Evolutionary conservation across 108 stramenopile genomes (phyloP).

Genomic region (Mediolabrus comicus): DNA sequence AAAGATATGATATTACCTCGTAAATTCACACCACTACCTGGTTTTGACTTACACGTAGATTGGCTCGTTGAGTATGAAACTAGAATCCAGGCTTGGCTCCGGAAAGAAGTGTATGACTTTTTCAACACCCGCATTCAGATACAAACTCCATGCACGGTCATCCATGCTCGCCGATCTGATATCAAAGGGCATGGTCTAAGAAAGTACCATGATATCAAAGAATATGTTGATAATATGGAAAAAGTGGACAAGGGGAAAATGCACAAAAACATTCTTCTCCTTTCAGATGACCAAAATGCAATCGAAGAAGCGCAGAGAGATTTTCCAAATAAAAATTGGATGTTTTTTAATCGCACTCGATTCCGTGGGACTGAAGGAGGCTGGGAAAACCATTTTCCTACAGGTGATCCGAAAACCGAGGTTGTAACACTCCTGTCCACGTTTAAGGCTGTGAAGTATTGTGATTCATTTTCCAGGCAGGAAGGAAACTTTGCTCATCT

Average conservation of each 20-base stretch:
- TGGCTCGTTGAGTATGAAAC: neutral
- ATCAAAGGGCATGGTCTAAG: neutral
- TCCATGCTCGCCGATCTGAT: neutral
- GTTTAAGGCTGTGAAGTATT: neutral
- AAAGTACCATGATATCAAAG: too few species aligned
- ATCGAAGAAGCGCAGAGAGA: conserved; percentile 32
- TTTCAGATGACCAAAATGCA: conserved; percentile 50
- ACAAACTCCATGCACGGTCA: neutral
- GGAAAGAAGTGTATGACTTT: neutral
- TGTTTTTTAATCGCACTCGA: conserved; percentile 35
- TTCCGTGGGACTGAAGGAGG: conserved; percentile 27
- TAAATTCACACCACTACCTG: neutral
- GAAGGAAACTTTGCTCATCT: neutral
- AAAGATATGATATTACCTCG: neutral
- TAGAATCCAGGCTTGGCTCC: neutral
- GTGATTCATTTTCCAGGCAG: neutral
- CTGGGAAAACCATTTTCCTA: conserved; percentile 41
- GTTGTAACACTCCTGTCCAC: conserved; percentile 13
- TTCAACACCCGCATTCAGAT: neutral
- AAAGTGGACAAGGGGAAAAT: neutral
- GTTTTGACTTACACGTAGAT: neutral
- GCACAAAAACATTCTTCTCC: conserved; percentile 24
- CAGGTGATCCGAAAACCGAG: conserved; percentile 13
- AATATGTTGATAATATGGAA: neutral
- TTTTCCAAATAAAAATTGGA: conserved; percentile 17